Base-by-base conservation (phyloP, 768 basidiomycete genomes). In the Royoungia palumana region DNA sequence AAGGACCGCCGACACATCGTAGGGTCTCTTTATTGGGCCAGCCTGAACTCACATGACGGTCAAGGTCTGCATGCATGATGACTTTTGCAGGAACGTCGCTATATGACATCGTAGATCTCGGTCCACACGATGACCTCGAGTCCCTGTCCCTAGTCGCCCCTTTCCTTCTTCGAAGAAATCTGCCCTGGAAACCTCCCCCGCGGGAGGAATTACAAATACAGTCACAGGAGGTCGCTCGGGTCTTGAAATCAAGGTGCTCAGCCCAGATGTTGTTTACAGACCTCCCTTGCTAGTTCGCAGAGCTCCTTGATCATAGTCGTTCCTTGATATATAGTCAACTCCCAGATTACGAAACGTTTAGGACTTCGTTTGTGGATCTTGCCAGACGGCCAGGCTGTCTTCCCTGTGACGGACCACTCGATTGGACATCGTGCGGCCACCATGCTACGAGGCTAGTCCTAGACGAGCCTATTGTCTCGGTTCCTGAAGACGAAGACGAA, bases 1-100 rank as follows among this genome's bases (percentile, higher is more conserved):
- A 24, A 37, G 8, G 42, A 49, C 1, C 41, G 17, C 8, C 41
- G 50, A 66, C 27, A 47, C 30, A 55, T 69, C 35, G 45, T 66
- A 11, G 70, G 68, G 30, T 50, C 70, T 2, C 54, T 69, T 22
- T 47, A 59, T 49, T 70, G 63, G 60, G 66, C 66, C 41, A 66
- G 65, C 57, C 55, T 70, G 50, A 65, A 69, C 49, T 48, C 69
- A 20, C 67, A 70, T 48, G 20, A 39, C 6, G 42, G 38, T 40
- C 7, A 25, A 38, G 41, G 48, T 38, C 19, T 20, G 36, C n/a
- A 1, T 24, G 6, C 21, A 19, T 17, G n/a, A 28, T 8, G 11
- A 22, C 17, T 36, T 10, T 28, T 10, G 16, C 48, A 6, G 2
- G 20, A 8, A 21, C 21, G 7, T 24, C 12, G 11, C n/a, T 30